Evolutionary conservation across 1,284 basidiomycete genomes (phyloP).

Genomic region (Mycosarcoma mackinlayi): DNA sequence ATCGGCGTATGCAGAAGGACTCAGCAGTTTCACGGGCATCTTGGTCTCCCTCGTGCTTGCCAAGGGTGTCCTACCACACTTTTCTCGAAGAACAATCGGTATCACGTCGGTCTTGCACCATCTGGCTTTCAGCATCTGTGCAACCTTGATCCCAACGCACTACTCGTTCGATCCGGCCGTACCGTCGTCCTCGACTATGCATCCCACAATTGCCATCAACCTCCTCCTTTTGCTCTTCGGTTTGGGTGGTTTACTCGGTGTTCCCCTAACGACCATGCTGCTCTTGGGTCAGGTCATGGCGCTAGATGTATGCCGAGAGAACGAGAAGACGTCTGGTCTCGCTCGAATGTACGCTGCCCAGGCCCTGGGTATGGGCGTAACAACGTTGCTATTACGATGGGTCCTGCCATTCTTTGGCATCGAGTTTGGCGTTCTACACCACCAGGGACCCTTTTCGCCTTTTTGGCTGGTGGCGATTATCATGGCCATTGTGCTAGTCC

Average conservation of each 20-base stretch:
- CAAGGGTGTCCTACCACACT: conserved; percentile 17
- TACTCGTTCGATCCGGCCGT: conserved; percentile 35
- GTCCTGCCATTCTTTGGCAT: conserved; percentile 25
- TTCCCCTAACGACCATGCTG: conserved; percentile 6
- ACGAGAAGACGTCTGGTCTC: conserved; percentile 33
- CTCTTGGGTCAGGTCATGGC: conserved; percentile 32
- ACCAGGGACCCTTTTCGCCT: conserved; percentile 36
- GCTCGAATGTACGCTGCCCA: conserved; percentile 10
- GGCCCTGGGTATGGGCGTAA: conserved; percentile 23
- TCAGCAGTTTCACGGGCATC: conserved; percentile 13
- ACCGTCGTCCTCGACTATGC: conserved; percentile 20
- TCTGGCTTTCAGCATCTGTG: not conserved
- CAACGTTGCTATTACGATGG: conserved; percentile 14
- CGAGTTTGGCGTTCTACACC: conserved; percentile 35
- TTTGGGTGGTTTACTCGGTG: conserved; percentile 16
- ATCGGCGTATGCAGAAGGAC: conserved; percentile 8
- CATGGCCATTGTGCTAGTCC: not conserved
- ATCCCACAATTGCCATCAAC: conserved; percentile 22
- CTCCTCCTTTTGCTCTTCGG: conserved; percentile 2
- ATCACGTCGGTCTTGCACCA: not conserved
- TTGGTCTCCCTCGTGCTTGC: conserved; percentile 25
- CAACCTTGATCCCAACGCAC: conserved; percentile 28
- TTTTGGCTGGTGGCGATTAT: conserved; percentile 15
- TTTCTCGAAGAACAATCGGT: conserved; percentile 18
- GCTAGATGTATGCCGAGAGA: conserved; percentile 28